phyloP scores from a whole-genome alignment of 2,329 filamentous ascomycete genomes.

The Aspergillus glaucus region DNA sequence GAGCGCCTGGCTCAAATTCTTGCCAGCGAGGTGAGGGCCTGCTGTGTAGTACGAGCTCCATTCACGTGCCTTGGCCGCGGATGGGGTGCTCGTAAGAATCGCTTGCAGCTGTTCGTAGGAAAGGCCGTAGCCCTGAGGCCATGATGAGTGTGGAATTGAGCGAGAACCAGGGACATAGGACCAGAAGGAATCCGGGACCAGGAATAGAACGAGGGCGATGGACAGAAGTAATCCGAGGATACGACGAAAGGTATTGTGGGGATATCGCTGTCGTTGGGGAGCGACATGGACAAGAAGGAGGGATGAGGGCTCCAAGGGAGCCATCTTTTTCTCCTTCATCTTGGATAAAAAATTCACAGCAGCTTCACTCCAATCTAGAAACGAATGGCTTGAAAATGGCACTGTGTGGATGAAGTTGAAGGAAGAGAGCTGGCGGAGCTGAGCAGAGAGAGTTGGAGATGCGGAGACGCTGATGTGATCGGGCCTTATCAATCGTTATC shows the following conservation, averaged over 20 bases:
- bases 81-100: conserved; percentile 50
- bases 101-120: conserved; percentile 50
- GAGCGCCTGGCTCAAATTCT: conserved; percentile 68
- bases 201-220: conserved; percentile 34
- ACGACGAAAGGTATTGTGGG: conserved; percentile 37
- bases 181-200: conserved; percentile 34
- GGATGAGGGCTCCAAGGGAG: conserved; percentile 35
- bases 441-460: neutral
- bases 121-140: conserved; percentile 42
- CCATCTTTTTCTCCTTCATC: conserved; percentile 35
- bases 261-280: conserved; percentile 35
- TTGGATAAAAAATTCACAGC: conserved; percentile 3
- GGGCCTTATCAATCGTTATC: neutral
- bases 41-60: conserved; percentile 75
- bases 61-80: conserved; percentile 53
- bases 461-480: neutral
- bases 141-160: conserved; percentile 32
- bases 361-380: no score
- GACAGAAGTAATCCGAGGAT: conserved; percentile 34
- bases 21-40: conserved; percentile 68
- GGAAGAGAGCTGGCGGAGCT: neutral
- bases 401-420: neutral
- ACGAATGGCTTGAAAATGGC: neutral
- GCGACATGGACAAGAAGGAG: conserved; percentile 37
- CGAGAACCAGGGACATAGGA: conserved; percentile 36